Evolutionary conservation across 164 flowering plant species (phyloP).

Genomic region (Houttuynia cordata): DNA sequence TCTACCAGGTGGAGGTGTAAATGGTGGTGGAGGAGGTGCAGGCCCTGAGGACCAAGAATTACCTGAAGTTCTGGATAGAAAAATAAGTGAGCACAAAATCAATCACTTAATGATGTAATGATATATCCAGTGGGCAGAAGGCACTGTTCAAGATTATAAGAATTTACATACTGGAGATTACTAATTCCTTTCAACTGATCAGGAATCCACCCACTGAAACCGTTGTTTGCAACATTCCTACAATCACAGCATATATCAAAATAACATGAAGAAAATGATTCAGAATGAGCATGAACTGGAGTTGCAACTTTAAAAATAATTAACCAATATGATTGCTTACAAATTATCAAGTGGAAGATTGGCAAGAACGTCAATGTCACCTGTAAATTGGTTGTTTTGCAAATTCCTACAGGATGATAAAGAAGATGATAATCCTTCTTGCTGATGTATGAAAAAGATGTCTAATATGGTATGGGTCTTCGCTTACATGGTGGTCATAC

Average conservation of each 20-base stretch:
- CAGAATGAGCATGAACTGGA: neutral
- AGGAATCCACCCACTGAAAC: conserved; percentile 83
- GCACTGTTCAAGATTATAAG: neutral
- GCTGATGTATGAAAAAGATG: neutral
- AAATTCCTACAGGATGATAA: conserved; percentile 43
- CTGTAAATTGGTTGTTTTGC: conserved; percentile 84
- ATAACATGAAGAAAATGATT: neutral
- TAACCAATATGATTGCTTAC: conserved; percentile 20
- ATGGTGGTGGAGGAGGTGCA: conserved; percentile 95
- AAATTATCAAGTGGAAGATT: conserved; percentile 62
- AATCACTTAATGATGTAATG: neutral
- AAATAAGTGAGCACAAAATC: neutral
- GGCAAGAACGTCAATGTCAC: conserved; percentile 69
- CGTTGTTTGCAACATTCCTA: conserved; percentile 79
- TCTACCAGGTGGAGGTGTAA: conserved; percentile 40
- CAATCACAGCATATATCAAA: neutral
- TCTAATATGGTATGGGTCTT: neutral
- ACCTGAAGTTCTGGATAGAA: conserved; percentile 44
- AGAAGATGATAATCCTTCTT: conserved; percentile 1
- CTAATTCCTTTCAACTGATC: conserved; percentile 43
- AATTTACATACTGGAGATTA: conserved; percentile 52
- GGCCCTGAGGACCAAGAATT: conserved; percentile 62
- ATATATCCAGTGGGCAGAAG: neutral
- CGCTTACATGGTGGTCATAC: conserved; percentile 53
- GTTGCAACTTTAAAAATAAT: neutral